Percentiles rank a stretch among this genome's conserved stretches.
Conservation (phyloP, 2,329 filamentous ascomycete species). For the Alternaria hordeiaustralica region DNA sequence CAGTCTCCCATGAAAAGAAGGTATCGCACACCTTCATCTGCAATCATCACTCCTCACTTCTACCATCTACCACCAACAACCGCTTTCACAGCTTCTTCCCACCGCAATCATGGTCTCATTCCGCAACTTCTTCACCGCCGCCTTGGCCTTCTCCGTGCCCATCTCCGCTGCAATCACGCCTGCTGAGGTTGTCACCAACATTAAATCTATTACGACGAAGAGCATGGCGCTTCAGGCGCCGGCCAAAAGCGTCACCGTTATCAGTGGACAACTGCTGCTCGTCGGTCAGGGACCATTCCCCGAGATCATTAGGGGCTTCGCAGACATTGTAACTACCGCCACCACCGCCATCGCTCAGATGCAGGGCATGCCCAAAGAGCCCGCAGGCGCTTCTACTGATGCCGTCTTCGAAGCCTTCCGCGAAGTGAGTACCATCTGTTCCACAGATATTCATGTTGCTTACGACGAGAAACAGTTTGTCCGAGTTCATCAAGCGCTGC, state of each 20-base stretch:
- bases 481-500: constrained; percentile 20
- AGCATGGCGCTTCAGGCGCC: neutral
- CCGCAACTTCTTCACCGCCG: constrained; percentile 18
- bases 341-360: constrained; percentile 13
- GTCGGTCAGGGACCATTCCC: constrained; percentile 20
- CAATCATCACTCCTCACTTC: constrained; percentile 6
- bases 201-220: constrained; percentile 13
- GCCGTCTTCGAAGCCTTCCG: constrained; percentile 22
- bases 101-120: constrained; percentile 22
- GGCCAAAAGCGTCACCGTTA: too few relatives aligned
- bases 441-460: neutral
- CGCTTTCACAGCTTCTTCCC: neutral
- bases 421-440: constrained; percentile 2
- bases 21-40: constrained; percentile 8
- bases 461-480: constrained; percentile 15
- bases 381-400: constrained; percentile 4
- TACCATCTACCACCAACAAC: neutral
- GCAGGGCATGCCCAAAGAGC: constrained; percentile 1
- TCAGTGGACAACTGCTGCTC: constrained; percentile 14
- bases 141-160: constrained; percentile 18
- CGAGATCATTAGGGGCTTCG: constrained; percentile 14
- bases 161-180: constrained; percentile 9
- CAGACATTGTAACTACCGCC: constrained; percentile 15
- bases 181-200: constrained; percentile 17
- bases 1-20: neutral